Conservation (phyloP, 2,329 filamentous ascomycete species). For the Trichoderma guizhouense region DNA sequence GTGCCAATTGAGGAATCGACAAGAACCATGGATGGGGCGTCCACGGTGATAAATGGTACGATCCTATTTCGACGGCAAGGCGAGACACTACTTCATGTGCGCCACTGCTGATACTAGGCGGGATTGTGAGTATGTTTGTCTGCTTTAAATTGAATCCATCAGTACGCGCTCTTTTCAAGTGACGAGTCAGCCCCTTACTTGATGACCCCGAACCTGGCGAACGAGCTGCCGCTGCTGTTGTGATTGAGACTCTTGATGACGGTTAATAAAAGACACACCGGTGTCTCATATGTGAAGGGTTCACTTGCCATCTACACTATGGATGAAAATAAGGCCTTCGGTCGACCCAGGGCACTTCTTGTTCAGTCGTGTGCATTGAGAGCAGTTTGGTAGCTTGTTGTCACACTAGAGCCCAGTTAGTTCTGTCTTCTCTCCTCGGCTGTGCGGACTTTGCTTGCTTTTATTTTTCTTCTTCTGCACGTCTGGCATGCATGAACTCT, state of each 20-base stretch:
- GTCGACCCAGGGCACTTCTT: constrained; percentile 4
- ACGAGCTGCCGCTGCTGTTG: background rate
- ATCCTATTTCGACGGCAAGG: constrained; percentile 8
- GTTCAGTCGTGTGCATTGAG: constrained; percentile 1
- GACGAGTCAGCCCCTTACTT: background rate
- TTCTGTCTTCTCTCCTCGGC: background rate
- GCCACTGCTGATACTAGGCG: background rate
- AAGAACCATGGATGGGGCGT: constrained; percentile 11
- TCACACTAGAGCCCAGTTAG: background rate
- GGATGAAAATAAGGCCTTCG: constrained; percentile 12
- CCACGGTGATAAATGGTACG: constrained; percentile 6
- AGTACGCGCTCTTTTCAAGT: background rate
- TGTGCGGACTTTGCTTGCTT: background rate
- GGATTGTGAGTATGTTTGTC: background rate
- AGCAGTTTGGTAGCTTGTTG: constrained; percentile 5
- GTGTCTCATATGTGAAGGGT: background rate
- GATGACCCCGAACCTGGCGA: background rate
- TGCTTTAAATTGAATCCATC: background rate
- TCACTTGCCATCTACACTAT: background rate
- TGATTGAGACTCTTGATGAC: background rate
- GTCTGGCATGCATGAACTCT: background rate
- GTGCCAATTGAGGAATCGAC: background rate
- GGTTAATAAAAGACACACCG: background rate
- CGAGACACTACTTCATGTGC: background rate
- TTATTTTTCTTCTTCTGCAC: constrained; percentile 5